Evolutionary conservation across 192 early-diverging fungal genomes (phyloP).

Genomic region (Coemansia sp.): DNA sequence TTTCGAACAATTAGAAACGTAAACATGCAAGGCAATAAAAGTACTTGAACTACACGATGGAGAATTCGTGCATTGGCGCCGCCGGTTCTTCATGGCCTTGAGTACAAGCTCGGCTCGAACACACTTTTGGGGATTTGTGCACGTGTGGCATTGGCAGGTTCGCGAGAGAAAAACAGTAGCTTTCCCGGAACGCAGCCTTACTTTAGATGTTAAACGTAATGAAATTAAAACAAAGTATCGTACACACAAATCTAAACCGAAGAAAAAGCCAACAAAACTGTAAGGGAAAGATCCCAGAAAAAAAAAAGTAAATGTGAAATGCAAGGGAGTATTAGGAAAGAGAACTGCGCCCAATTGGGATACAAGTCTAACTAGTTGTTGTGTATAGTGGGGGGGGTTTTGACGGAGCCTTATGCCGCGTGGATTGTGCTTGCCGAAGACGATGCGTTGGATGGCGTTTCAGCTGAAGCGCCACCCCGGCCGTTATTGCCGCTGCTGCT

Average conservation of each 20-base stretch:
- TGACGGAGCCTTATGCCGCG: slow-evolving; percentile 1
- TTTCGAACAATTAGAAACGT: not conserved
- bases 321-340: not conserved
- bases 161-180: not conserved
- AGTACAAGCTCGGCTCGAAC: not conserved
- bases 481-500: not conserved
- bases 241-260: slow-evolving; percentile 5
- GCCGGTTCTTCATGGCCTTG: not conserved
- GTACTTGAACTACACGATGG: too few relatives aligned
- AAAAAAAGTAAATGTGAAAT: not conserved
- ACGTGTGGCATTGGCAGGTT: not conserved
- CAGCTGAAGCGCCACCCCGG: slow-evolving; percentile 7
- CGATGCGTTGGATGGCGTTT: not conserved
- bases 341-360: not conserved
- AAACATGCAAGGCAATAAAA: not conserved
- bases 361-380: not conserved
- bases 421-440: slow-evolving; percentile 19
- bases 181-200: not conserved
- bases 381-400: not conserved
- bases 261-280: not conserved
- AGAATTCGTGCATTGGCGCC: not conserved
- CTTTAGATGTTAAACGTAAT: not conserved
- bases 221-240: slow-evolving; percentile 6
- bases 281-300: not conserved
- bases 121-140: slow-evolving; percentile 7